Conservation (phyloP, 805 yeast genomes). For the Sugiyamaella marilandica region DNA sequence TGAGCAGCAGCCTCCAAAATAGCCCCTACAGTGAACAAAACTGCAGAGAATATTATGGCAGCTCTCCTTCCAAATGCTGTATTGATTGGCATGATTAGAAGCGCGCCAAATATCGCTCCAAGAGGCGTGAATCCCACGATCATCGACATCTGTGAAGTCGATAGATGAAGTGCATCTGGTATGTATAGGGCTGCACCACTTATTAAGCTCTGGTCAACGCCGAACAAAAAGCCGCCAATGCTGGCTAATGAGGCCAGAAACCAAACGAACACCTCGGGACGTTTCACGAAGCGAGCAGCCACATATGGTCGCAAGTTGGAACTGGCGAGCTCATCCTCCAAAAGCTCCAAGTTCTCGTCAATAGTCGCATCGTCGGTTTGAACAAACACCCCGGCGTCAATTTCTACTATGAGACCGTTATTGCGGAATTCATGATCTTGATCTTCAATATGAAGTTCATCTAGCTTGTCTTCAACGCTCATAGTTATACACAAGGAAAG, state of each 20-base stretch:
- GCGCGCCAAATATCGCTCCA: conserved; percentile 16
- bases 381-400: conserved; percentile 13
- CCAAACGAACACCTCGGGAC: conserved; percentile 12
- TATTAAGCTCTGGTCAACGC: conserved; percentile 16
- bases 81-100: conserved; percentile 12
- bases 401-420: conserved; percentile 8
- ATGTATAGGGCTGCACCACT: conserved; percentile 15
- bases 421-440: not conserved
- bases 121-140: conserved; percentile 15
- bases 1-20: conserved; percentile 12
- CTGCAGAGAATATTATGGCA: conserved; percentile 12
- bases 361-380: conserved; percentile 10
- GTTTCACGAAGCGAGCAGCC: conserved; percentile 6
- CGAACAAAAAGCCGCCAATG: conserved; percentile 15
- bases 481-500: no score
- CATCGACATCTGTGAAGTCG: conserved; percentile 13
- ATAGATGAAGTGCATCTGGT: conserved; percentile 6
- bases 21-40: conserved; percentile 12
- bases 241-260: conserved; percentile 12
- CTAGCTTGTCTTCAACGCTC: not conserved
- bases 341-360: conserved; percentile 4
- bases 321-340: conserved; percentile 8
- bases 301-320: conserved; percentile 6
- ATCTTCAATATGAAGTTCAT: conserved; percentile 1
- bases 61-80: conserved; percentile 7